Conservation (phyloP, 2,329 filamentous ascomycete species). For the Colletotrichum sp. region DNA sequence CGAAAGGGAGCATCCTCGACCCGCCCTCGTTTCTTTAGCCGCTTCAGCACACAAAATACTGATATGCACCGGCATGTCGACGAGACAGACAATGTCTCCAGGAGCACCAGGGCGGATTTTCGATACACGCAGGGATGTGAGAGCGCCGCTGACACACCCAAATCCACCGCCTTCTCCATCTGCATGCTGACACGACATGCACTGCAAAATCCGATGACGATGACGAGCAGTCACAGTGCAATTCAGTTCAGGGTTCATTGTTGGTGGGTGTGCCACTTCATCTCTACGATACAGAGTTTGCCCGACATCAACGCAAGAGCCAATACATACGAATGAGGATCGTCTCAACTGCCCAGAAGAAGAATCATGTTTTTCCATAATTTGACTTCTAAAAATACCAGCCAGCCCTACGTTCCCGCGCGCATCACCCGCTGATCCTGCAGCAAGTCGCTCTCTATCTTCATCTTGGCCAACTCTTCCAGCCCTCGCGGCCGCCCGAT, state of each 20-base stretch:
- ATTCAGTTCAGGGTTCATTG: background rate
- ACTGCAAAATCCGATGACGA: background rate
- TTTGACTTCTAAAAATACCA: background rate
- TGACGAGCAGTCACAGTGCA: background rate
- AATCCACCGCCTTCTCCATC: background rate
- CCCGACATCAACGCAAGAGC: background rate
- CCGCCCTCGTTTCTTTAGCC: background rate
- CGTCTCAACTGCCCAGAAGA: background rate
- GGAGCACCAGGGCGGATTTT: background rate
- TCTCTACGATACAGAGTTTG: background rate
- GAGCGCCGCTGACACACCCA: background rate
- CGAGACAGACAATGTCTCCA: conserved; percentile 6
- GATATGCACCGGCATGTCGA: background rate
- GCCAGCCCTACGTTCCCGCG: background rate
- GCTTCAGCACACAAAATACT: background rate
- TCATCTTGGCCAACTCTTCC: background rate
- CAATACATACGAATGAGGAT: background rate
- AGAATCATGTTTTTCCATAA: background rate
- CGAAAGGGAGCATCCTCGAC: background rate
- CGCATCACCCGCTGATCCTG: background rate
- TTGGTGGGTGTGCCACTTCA: background rate
- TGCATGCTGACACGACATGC: background rate
- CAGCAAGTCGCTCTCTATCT: background rate
- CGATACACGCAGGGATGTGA: background rate
- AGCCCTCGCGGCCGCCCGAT: background rate